These are phyloP conservation scores for Aspergillus sclerotiicarbonarius DNA, from an alignment of 495 filamentous ascomycete genomes.

Conservation along the genomic window DNA sequence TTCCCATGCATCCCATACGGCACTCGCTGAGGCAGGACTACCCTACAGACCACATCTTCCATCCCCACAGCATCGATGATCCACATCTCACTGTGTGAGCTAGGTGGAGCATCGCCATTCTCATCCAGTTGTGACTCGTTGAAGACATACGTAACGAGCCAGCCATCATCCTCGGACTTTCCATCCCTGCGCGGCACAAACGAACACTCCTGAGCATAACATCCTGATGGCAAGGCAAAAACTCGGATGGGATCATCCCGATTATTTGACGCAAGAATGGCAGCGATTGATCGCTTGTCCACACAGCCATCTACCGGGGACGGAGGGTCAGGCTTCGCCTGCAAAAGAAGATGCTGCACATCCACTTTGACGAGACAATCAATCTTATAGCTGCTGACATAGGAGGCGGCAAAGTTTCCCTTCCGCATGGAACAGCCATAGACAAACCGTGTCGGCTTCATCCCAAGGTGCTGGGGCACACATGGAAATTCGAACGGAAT, in stretches of 20 bases:
- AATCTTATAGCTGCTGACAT: constrained; percentile 59
- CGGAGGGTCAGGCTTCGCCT: constrained; percentile 40
- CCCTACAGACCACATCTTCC: constrained; percentile 51
- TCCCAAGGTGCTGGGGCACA: constrained; percentile 47
- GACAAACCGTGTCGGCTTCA: constrained; percentile 52
- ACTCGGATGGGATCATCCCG: constrained; percentile 53
- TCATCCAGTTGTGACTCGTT: constrained; percentile 53
- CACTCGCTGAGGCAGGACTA: constrained; percentile 60
- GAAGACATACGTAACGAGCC: constrained; percentile 60
- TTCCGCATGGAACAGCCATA: constrained; percentile 55
- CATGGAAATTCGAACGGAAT: constrained; percentile 65
- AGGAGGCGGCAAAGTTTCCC: constrained; percentile 46
- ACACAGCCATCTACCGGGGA: constrained; percentile 50
- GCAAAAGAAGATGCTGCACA: constrained; percentile 43
- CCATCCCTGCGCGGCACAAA: constrained; percentile 52
- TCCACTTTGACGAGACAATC: constrained; percentile 60
- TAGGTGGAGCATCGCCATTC: constrained; percentile 36
- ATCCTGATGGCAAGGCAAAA: constrained; percentile 54
- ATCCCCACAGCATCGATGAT: constrained; percentile 59
- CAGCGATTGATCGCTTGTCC: constrained; percentile 46
- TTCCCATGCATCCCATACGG: constrained; percentile 66
- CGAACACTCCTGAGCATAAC: constrained; percentile 62
- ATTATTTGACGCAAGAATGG: constrained; percentile 42
- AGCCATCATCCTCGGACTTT: constrained; percentile 56
- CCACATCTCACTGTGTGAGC: constrained; percentile 60